phyloP scores from a whole-genome alignment of 202 grass and related monocot species.

The Musa balbisiana region DNA sequence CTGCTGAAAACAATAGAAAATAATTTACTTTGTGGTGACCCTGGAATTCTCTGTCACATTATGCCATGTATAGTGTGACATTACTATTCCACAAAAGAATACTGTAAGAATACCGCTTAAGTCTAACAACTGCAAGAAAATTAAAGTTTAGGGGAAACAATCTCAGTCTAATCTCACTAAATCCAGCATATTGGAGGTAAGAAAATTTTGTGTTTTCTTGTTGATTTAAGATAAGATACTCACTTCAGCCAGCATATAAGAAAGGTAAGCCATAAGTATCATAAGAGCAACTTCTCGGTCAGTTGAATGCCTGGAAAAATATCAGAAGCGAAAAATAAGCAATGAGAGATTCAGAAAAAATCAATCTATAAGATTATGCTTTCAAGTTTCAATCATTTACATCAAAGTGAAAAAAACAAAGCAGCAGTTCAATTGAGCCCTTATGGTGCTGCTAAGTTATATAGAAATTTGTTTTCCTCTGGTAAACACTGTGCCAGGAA shows the following conservation, averaged over 20 bases:
- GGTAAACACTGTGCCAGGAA: neutral
- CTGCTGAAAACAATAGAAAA: too few relatives aligned
- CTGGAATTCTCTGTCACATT: conserved; percentile 23
- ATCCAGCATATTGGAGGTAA: neutral
- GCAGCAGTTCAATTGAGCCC: neutral
- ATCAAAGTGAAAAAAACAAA: neutral
- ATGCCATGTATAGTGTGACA: conserved; percentile 26
- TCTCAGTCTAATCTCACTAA: neutral
- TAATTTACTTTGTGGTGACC: conserved; percentile 16
- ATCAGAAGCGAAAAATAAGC: neutral
- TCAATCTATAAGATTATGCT: neutral
- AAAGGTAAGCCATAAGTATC: conserved; percentile 26
- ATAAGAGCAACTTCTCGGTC: conserved; percentile 23
- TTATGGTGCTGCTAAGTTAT: neutral
- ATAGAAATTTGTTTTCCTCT: neutral
- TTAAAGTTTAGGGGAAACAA: neutral
- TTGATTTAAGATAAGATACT: neutral
- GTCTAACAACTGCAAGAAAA: conserved; percentile 15
- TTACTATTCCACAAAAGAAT: conserved; percentile 25
- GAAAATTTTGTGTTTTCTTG: neutral
- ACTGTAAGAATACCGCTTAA: conserved; percentile 24
- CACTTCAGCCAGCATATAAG: conserved; percentile 26
- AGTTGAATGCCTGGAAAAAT: conserved; percentile 15
- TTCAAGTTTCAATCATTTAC: neutral
- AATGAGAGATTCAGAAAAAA: neutral